phyloP scores from a whole-genome alignment of 805 yeast genomes.

The Starmera pachycereana region DNA sequence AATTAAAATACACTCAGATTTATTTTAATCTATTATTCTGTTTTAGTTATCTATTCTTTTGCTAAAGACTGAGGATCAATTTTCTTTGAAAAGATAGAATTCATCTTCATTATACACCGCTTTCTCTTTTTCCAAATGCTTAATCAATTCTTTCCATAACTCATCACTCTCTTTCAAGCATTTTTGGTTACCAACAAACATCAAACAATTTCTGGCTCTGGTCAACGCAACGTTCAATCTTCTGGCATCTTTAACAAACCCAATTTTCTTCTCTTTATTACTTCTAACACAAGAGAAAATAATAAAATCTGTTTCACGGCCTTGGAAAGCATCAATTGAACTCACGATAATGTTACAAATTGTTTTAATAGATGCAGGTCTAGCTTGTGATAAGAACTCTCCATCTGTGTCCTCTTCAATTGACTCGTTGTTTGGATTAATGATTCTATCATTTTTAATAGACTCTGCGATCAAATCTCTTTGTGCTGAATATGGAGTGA shows the following conservation, averaged over 20 bases:
- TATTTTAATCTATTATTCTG: no score
- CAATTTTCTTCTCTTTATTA: slow-evolving; percentile 41
- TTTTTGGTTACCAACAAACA: slow-evolving; percentile 51
- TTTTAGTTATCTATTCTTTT: background rate
- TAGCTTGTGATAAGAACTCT: slow-evolving; percentile 22
- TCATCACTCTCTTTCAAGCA: slow-evolving; percentile 34
- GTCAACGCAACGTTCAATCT: slow-evolving; percentile 67
- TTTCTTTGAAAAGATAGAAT: background rate
- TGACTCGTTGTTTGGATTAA: slow-evolving; percentile 43
- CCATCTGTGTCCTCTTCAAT: slow-evolving; percentile 47
- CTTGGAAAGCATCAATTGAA: slow-evolving; percentile 82
- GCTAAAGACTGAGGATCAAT: no score
- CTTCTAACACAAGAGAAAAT: slow-evolving; percentile 70
- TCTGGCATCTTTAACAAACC: slow-evolving; percentile 51
- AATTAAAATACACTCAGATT: no score
- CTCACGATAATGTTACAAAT: slow-evolving; percentile 37
- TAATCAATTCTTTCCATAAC: slow-evolving; percentile 42
- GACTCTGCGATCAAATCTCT: slow-evolving; percentile 47
- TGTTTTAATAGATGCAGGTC: slow-evolving; percentile 18
- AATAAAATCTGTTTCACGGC: slow-evolving; percentile 73
- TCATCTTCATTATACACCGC: slow-evolving; percentile 2
- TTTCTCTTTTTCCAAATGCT: slow-evolving; percentile 24
- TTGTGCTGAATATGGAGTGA: slow-evolving; percentile 73
- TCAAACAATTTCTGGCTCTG: slow-evolving; percentile 53
- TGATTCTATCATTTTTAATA: slow-evolving; percentile 37